Evolutionary conservation across 1,139 yeast species (phyloP), one percentile per base, ranked within the genome.

Genomic region (Sugiyamaella japonica): DNA sequence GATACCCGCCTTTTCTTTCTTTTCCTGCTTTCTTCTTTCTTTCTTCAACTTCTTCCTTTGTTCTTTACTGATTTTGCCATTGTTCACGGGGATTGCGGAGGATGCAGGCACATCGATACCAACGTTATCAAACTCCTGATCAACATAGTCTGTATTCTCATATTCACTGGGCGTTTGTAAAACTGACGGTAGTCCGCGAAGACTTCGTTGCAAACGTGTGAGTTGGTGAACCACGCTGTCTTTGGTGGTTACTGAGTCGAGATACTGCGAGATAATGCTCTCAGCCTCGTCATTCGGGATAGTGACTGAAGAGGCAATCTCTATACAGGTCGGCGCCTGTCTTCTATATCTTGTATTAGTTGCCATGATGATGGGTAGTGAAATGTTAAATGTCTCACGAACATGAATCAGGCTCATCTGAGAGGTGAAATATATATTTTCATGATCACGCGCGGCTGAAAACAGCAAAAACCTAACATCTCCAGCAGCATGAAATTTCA

Each of bases 141-240:
- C 16, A 12, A 5, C 16, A 13, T 34, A 34, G 16, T n/a, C 16
- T 10, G 32, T 51, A 31, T 40, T 39, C 17, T 36, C 47, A 29
- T 43, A 45, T 25, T 54, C 58, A 6, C 52, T 42, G 12, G 57
- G 48, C 10, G 50, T 54, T 5, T 53, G 47, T 42, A 59, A 51
- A 58, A 78, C 67, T 17, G 90, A 90, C 5, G 91, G 89, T 58
- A 86, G 78, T 1, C 93, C 93, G 66, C 87, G 75, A 63, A 86
- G 78, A 64, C 84, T 87, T 70, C 91, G 77, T 66, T 84, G 89
- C 36, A 85, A 76, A 61, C 93, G 76, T 64, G 75, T 77, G 63
- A 86, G 75, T 73, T 85, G 93, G 56, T 85, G 80, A 60, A 81
- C 66, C 6, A 77, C 72, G 31, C 44, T 49, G 29, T 49, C 58